Evolutionary conservation across 768 basidiomycete species (phyloP).

Genomic region (Boletus eberwhitei): DNA sequence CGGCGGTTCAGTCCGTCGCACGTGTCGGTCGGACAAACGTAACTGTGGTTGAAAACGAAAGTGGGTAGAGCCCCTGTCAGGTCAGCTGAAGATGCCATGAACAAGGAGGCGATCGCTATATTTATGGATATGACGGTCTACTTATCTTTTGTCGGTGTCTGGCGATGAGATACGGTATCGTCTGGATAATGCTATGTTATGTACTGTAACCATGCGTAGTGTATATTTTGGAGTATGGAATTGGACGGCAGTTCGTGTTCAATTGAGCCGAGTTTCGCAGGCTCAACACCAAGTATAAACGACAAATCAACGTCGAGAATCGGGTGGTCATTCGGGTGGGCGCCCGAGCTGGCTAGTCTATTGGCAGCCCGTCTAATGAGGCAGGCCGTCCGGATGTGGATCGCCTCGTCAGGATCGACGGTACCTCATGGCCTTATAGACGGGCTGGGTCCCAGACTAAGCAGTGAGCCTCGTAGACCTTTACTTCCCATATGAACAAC

Average conservation of each 20-base stretch:
- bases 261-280: background rate
- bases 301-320: background rate
- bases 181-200: background rate
- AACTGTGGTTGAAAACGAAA: background rate
- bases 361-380: too few species aligned
- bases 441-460: too few species aligned
- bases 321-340: too few species aligned
- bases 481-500: too few species aligned
- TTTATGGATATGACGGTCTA: background rate
- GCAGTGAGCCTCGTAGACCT: too few species aligned
- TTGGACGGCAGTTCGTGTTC: too few species aligned
- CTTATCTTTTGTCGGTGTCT: background rate
- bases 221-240: background rate
- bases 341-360: too few species aligned
- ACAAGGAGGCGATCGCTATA: background rate
- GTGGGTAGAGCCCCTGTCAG: background rate
- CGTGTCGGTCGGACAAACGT: constrained; percentile 20
- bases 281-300: background rate
- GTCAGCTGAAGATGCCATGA: background rate
- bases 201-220: background rate
- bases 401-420: too few species aligned
- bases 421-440: too few species aligned
- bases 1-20: constrained; percentile 23
- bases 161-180: background rate
- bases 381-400: too few species aligned